phyloP scores from a whole-genome alignment of 192 early-diverging fungal genomes.

The Coemansia sp. region DNA sequence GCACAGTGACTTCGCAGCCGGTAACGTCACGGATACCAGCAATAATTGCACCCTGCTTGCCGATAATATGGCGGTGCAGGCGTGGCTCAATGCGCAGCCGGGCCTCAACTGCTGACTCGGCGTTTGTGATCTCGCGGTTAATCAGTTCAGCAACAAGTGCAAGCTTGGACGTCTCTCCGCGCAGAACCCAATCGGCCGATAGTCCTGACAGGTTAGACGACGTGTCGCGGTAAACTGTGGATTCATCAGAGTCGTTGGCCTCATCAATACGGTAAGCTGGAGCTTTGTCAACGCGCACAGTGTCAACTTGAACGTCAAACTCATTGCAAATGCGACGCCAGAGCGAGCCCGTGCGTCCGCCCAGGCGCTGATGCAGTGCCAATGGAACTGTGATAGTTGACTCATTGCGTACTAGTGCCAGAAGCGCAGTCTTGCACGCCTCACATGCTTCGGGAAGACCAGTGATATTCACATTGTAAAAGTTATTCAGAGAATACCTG shows the following conservation, averaged over 20 bases:
- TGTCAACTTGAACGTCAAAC: constrained; percentile 61
- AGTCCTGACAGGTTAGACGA: constrained; percentile 13
- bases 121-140: constrained; percentile 13
- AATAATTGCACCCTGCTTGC: too few species aligned
- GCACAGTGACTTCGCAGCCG: constrained; percentile 19
- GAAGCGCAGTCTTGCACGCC: constrained; percentile 47
- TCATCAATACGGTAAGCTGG: constrained; percentile 53
- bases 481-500: constrained; percentile 56
- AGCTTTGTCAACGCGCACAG: constrained; percentile 39
- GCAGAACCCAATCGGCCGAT: constrained; percentile 54
- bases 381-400: constrained; percentile 53
- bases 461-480: constrained; percentile 54
- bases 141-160: constrained; percentile 38
- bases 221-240: constrained; percentile 29
- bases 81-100: constrained; percentile 18
- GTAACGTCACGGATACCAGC: too few species aligned
- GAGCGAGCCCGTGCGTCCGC: constrained; percentile 53
- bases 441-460: constrained; percentile 60
- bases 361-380: constrained; percentile 57
- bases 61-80: too few species aligned
- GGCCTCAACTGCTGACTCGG: constrained; percentile 22
- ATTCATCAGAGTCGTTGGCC: constrained; percentile 9
- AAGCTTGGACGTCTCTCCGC: constrained; percentile 56
- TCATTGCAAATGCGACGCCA: constrained; percentile 63
- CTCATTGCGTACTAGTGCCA: constrained; percentile 57